Base-by-base conservation (phyloP, 371 early-diverging fungal genomes). In the Smittium culicis region DNA sequence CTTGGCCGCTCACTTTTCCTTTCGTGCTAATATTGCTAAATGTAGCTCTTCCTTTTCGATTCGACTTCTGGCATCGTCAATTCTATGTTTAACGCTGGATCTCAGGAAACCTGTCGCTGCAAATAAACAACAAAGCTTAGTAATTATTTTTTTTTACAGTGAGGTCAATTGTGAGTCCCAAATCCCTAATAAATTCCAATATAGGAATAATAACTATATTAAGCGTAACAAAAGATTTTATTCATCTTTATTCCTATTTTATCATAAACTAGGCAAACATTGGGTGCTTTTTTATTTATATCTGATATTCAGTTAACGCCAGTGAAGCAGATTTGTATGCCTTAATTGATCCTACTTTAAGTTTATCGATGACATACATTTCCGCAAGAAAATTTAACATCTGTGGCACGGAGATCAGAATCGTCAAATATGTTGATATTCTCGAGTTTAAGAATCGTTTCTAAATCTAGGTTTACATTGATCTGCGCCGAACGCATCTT, bases 301-400 rank as follows among this genome's bases (percentile, higher is more conserved):
- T 20, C 3, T 57, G 27, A 25, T 57, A 16, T n/a, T 5, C n/a
- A 16, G 27, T 27, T 25, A 57, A 25, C 8, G 14, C 25, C 24
- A 57, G 14, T n/a, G 25, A 16, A 57, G 11, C 57, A n/a, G 57
- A 57, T 57, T 57, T 57, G 3, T 57, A 57, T 3, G 57, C 57
- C 5, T 5, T 57, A 20, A 57, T 57, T 5, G 27, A 20, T 3
- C 57, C 25, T 57, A 25, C 3, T 5, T 57, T 57, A 16, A 57
- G 27, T 11, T 57, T 14, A 16, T 27, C 25, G 3, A 16, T 57
- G 5, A 20, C 27, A 57, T 20, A 57, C 25, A 57, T 57, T 5
- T 57, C 57, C 16, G 57, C 57, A 16, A 57, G 57, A 57, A 20
- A 57, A 57, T 57, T 57, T n/a, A 57, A 3, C 5, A 57, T 57